Base-by-base conservation (phyloP, 495 filamentous ascomycete species). In the Lophiotrema nucula region DNA sequence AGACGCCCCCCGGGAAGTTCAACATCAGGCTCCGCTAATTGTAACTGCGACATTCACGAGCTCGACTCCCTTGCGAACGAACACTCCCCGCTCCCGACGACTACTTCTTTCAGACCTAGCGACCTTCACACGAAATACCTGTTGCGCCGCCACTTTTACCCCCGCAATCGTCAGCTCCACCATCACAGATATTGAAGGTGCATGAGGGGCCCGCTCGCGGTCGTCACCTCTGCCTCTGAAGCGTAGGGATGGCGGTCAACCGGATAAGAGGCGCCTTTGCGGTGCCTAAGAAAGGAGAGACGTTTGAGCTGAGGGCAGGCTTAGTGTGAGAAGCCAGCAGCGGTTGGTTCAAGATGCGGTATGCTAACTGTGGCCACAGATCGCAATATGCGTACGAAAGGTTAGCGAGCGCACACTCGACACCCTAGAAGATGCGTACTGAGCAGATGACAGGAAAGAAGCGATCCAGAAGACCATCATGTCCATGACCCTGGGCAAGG, bases 401-500 rank as follows among this genome's bases (percentile, higher is more conserved):
- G 84, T 87, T 76, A 62, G 76, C 67, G 21, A 33, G 42, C 48
- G 13, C 18, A 33, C 19, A 18, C 33, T 23, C 25, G 3, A 4
- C 10, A 42, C 25, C 21, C 22, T 13, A 13, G 57, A 8, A 24
- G 27, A 25, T 12, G n/a, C 16, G 28, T 51, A 63, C 76, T 76
- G 60, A 77, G 11, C 10, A 27, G 48, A 21, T 16, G 35, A 16
- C 65, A 87, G 92, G 62, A 99, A 99, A 72, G 93, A 99, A 75
- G 87, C 95, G 18, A 99, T 99, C 65, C 91, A 97, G 72, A 97
- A 95, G 77, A 99, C 93, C 33, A 99, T 99, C 73, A 96, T 96
- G 89, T 88, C 93, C 66, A 99, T 99, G 93, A 99, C 93, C 0
- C 76, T 99, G 53, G 93, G 93, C 62, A 99, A 99, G 72, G 93